A percentile compares a stretch with the other conserved stretches of the same genome.
These are phyloP conservation scores for Hypoxylon sp. DNA, from an alignment of 2,329 filamentous ascomycete genomes.

Conservation along the genomic window DNA sequence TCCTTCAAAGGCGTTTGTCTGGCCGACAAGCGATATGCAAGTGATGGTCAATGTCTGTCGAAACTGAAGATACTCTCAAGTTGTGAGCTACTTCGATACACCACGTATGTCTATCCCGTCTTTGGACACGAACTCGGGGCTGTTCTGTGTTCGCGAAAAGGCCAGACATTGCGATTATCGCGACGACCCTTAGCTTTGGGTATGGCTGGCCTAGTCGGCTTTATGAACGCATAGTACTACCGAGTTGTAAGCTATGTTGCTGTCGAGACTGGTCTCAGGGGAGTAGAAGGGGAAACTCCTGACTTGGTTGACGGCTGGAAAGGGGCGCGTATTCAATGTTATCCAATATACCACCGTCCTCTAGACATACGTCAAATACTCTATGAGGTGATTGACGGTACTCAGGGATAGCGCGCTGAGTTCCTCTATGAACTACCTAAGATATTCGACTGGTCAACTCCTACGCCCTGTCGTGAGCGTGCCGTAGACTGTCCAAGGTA, in stretches of 20 bases:
- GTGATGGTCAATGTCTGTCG: background rate
- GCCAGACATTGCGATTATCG: background rate
- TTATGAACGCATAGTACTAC: background rate
- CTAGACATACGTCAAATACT: too few species aligned
- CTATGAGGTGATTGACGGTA: too few species aligned
- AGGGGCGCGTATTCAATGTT: too few species aligned
- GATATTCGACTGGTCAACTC: too few species aligned
- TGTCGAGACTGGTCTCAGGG: background rate
- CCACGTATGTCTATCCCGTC: background rate
- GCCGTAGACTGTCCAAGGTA: too few species aligned
- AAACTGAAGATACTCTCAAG: background rate
- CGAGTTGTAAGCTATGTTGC: background rate
- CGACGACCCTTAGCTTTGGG: background rate
- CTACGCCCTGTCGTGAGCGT: too few species aligned
- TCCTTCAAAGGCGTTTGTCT: too few species aligned
- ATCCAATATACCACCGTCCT: too few species aligned
- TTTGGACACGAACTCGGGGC: background rate
- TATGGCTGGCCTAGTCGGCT: background rate
- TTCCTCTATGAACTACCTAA: too few species aligned
- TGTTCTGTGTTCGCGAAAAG: background rate
- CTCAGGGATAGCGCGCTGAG: too few species aligned
- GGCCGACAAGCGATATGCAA: background rate
- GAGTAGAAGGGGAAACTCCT: background rate
- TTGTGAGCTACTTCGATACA: background rate
- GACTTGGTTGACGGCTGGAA: background rate